Percentiles rank a stretch among this genome's conserved stretches.
Evolutionary conservation across 2,329 filamentous ascomycete species (phyloP).

Genomic region (Pezicula neosporulosa): DNA sequence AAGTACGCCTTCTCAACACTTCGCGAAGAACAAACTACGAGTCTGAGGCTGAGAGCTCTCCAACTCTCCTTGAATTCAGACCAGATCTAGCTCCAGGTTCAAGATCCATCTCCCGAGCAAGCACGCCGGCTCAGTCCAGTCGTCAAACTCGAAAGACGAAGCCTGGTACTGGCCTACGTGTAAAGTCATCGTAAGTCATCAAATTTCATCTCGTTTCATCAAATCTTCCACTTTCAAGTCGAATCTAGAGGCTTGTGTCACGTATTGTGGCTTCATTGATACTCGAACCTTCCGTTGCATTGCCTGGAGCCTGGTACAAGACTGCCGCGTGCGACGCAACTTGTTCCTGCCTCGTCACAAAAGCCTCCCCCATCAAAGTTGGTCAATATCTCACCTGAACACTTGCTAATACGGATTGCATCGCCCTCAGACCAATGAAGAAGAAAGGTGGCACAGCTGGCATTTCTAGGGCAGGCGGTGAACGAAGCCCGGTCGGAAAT

Average conservation of each 20-base stretch:
- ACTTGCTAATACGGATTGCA: conserved; percentile 1
- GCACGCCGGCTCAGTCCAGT: conserved; percentile 50
- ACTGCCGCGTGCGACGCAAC: too few species aligned
- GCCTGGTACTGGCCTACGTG: conserved; percentile 51
- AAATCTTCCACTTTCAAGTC: background rate
- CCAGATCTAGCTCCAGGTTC: conserved; percentile 39
- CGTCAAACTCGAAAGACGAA: conserved; percentile 57
- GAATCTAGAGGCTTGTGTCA: too few species aligned
- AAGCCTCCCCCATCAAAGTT: background rate
- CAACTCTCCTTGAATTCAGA: conserved; percentile 46
- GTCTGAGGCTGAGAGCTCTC: conserved; percentile 49
- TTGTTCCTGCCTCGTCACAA: conserved; percentile 3
- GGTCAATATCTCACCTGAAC: background rate
- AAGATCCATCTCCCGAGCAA: conserved; percentile 53
- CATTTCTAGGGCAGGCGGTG: conserved; percentile 61
- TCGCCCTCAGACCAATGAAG: conserved; percentile 62
- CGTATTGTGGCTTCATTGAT: too few species aligned
- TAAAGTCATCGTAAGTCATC: conserved; percentile 66
- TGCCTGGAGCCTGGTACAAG: conserved; percentile 8
- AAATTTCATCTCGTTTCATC: conserved; percentile 10
- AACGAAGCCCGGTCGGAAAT: conserved; percentile 58
- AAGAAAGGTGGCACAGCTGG: conserved; percentile 66
- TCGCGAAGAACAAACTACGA: conserved; percentile 40
- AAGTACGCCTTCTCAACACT: conserved; percentile 22
- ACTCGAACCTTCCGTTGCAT: conserved; percentile 9